Base-by-base conservation (phyloP, 176 grass and related monocot species). In the Oryza officinalis region DNA sequence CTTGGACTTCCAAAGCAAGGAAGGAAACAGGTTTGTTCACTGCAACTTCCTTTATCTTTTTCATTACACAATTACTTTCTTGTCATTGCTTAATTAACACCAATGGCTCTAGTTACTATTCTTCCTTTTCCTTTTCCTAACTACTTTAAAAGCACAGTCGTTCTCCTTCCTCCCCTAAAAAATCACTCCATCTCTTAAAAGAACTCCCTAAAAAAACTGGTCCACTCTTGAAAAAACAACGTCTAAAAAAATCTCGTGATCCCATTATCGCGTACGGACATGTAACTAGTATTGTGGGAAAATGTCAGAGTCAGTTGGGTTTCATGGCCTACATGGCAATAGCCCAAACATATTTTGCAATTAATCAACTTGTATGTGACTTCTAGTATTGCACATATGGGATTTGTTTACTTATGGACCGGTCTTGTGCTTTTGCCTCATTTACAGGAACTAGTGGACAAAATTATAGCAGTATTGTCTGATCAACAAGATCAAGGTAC, bases 11-110 rank as follows among this genome's bases (percentile, higher is more conserved):
- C 91, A 20, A 98, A 90, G 63, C 72, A 91, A 74, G 95, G 95
- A 49, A 98, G 86, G 72, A 98, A 98, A 76, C 95, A 95, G 95
- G 95, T 95, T 88, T 69, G 67, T 76, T 77, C 17, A 2, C 67
- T 81, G 17, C n/a, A 61, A 77, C 10, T 60, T 64, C 17, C 8
- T 17, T 3, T 27, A 80, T 75, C 37, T 67, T 5, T 32, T 73
- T 28, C 52, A 71, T 27, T 52, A 75, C 32, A 65, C 57, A 32
- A 72, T 63, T 31, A 67, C 3, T 22, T 81, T 49, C 2, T 46
- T 33, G 27, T 67, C 69, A 15, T 30, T 50, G 27, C 75, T 73
- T 18, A 49, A 65, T 65, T 32, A n/a, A 47, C 73, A 45, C 25
- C 35, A 57, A 75, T 52, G 25, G 45, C 18, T 37, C 27, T 4